Base-by-base conservation (phyloP, 768 basidiomycete species). In the Auricularia heimuer region DNA sequence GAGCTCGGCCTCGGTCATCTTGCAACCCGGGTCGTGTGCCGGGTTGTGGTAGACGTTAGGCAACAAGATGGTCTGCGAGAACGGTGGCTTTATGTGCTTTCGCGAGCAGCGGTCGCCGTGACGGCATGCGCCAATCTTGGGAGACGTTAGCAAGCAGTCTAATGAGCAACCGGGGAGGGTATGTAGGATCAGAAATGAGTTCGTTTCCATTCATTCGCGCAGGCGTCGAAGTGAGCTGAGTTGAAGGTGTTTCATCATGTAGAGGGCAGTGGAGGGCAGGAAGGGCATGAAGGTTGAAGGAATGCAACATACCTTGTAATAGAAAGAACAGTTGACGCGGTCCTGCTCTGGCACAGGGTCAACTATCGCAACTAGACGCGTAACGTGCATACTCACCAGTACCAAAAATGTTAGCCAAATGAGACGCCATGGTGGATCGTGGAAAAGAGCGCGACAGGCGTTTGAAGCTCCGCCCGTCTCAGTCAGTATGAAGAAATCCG, bases 21-120 rank as follows among this genome's bases (percentile, higher is more conserved):
- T 91, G 81, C 91, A 92, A 65, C 91, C 83, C 8, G 92, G 92
- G 73, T 93, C 92, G 70, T 98, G 94, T 8, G 90, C 90, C 2
- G 97, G 97, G 76, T 99, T 99, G 76, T 98, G 94, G 75, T 98
- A 99, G 58, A 98, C 94, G 71, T 99, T 99, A 3, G 94, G 94
- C 36, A 98, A 82, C 14, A 98, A 82, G 56, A 99, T 94, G 3
- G 97, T 98, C 72, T 98, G 95, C 14, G 94, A 97, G 76, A 96
- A 98, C 3, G 95, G 93, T 2, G 96, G 96, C 73, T 90, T 89
- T 77, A 98, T 98, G 76, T 99, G 97, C 75, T 98, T 98, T 71
- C 96, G 84, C 3, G 97, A 98, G 77, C 97, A 99, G 65, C 97
- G 85, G 71, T 99, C 97, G 39, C 97, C 97, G 76, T 99, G 97